Base-by-base conservation (phyloP, 345 rosid genomes). In the Zanthoxylum bungeanum region DNA sequence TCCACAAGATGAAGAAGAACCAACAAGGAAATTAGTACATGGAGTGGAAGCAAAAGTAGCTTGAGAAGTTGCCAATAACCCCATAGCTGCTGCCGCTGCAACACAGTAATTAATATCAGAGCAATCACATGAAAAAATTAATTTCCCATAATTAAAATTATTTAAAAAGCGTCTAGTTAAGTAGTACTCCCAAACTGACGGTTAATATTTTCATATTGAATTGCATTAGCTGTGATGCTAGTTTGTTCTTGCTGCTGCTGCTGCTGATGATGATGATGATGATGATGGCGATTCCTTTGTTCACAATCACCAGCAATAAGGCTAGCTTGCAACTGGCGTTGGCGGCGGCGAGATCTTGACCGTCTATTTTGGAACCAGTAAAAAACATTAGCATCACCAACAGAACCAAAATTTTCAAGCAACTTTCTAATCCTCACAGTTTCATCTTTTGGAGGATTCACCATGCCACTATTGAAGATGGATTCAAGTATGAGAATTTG, bases 321-420 rank as follows among this genome's bases (percentile, higher is more conserved):
- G 46, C 76, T 84, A 1, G 93, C 99, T 75, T 89, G 96, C 75
- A 95, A 75, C 87, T 92, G 96, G 22, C 99, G 84, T 78, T 91
- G 98, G 34, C 98, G 91, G 78, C 98, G 86, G 64, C 99, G 99
- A 64, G 98, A 90, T 81, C 99, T 87, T 30, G 99, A 92, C 25
- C 99, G 83, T 53, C 99, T 66, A 81, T 95, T 95, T 80, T 95
- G 99, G 84, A 95, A 95, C 99, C 99, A 95, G 82, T 95, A 95
- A 84, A 95, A 95, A 83, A 95, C 99, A 80, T 95, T 95, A 51
- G 99, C 97, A 50, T 95, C 99, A 2, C 96, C 98, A 56, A 95
- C 98, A 3, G 91, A 65, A 5, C 99, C 99, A 57, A 89, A 95
- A 69, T 92, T 92, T 77, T 95, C 99, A 17, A 95, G 98, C 56